Evolutionary conservation across 331 rosid species (phyloP).

Genomic region (Phaseolus coccineus): DNA sequence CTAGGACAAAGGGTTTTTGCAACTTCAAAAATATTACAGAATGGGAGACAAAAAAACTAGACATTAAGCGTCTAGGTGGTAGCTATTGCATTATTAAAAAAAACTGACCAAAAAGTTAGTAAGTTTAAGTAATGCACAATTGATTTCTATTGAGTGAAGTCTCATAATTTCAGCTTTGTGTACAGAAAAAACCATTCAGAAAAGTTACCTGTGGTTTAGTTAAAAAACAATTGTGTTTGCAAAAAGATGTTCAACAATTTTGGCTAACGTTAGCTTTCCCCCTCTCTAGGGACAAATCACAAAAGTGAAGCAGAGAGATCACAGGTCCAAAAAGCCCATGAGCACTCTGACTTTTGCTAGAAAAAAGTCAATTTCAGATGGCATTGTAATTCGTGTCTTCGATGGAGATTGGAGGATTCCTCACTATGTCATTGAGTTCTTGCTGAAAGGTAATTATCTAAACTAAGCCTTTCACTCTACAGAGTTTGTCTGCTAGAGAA

Average conservation of each 20-base stretch:
- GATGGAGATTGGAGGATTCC: conserved; percentile 33
- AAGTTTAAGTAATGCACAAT: background rate
- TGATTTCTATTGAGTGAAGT: background rate
- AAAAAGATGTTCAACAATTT: conserved; percentile 33
- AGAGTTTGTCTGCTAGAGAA: background rate
- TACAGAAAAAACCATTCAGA: background rate
- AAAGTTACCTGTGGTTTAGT: background rate
- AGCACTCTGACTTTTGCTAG: conserved; percentile 42
- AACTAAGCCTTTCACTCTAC: background rate
- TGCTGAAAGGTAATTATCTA: conserved; percentile 13
- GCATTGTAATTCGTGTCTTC: conserved; percentile 38
- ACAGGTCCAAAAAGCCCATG: conserved; percentile 25
- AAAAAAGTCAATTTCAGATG: conserved; percentile 31
- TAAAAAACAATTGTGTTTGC: conserved; percentile 17
- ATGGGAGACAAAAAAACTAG: conserved; percentile 31
- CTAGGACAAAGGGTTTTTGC: background rate
- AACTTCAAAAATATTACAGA: conserved; percentile 2
- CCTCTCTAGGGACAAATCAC: conserved; percentile 41
- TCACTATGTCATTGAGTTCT: conserved; percentile 25
- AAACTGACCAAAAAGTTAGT: conserved; percentile 5
- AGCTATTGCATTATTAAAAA: conserved; percentile 33
- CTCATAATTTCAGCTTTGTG: background rate
- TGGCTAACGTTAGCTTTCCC: conserved; percentile 1
- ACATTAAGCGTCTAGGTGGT: conserved; percentile 28
- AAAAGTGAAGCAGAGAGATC: conserved; percentile 36